Evolutionary conservation across 164 flowering plant genomes (phyloP).

Genomic region (Stephania japonica): DNA sequence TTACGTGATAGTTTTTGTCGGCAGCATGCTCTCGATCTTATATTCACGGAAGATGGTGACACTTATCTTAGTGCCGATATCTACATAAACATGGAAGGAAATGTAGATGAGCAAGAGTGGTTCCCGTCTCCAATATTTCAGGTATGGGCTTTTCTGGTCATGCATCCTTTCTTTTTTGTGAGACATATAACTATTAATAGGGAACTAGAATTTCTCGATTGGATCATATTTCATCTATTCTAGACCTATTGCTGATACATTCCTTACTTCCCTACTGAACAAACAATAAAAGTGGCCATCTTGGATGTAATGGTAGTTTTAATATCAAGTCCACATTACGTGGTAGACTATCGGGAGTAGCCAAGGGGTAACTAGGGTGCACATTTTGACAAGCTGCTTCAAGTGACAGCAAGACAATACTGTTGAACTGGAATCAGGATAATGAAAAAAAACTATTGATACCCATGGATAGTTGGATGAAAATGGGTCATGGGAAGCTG

Average conservation of each 20-base stretch:
- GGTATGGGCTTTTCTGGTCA: constrained; percentile 37
- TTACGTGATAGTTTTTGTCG: constrained; percentile 82
- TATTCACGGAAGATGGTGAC: constrained; percentile 89
- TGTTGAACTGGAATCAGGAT: neutral
- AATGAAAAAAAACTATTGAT: neutral
- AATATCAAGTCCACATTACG: neutral
- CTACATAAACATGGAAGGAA: constrained; percentile 78
- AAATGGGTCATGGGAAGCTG: no score
- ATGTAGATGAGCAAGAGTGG: constrained; percentile 72
- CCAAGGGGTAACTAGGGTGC: neutral
- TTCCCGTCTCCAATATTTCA: constrained; percentile 90
- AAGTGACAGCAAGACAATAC: neutral
- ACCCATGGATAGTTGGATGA: neutral
- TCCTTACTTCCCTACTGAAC: neutral
- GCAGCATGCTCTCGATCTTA: constrained; percentile 93
- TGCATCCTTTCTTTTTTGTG: neutral
- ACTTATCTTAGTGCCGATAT: constrained; percentile 73
- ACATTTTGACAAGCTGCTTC: neutral
- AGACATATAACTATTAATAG: neutral
- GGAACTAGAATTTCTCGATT: neutral
- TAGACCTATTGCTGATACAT: neutral
- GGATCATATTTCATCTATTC: neutral
- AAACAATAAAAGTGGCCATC: neutral
- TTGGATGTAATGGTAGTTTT: neutral
- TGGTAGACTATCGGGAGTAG: neutral